Evolutionary conservation across 2,329 filamentous ascomycete genomes (phyloP), one percentile per base, ranked within the genome.

Genomic region (Fusarium oligoseptatum): DNA sequence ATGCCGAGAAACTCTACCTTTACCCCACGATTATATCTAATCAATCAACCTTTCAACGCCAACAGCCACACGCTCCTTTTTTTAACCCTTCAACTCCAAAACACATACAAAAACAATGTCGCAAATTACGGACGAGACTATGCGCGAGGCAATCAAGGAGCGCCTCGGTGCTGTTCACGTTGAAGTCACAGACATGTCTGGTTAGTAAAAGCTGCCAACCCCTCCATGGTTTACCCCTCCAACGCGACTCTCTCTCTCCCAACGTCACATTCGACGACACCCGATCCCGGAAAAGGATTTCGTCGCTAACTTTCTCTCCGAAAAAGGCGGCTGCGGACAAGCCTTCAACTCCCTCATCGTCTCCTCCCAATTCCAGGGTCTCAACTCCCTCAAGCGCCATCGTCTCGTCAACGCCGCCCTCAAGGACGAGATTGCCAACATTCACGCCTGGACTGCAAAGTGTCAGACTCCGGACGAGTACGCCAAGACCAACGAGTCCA

Each of bases 401-500:
- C 92, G 95, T 50, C 88, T 97, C 72, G 95, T 97, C 77, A 98
- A 98, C 84, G 89, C 89, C 17, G 91, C 92, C 6, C 87, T 98
- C 78, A 96, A 95, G 85, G 90, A 92, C 56, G 95, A 98, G 85
- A 97, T 98, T 82, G 94, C 94, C 17, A 90, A 90, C 74, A 97
- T 98, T 78, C 95, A 98, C 86, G 95, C 95, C 43, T 98, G 95
- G 95, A 97, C 94, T 66, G 94, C 95, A 32, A 97, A 95, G 85
- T 98, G 95, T 83, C 93, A 95, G 85, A 98, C 95, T 10, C 94
- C 94, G 0, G 94, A 95, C 79, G 94, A 98, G 86, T 97, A 93
- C 91, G 90, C 94, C 85, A 82, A 80, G 77, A 83, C 82, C 27
- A 71, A 60, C 29, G 68, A 63, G 32, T 64, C 75, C 34, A 64